These are phyloP conservation scores for Aspergillus cristatus DNA, from an alignment of 495 filamentous ascomycete genomes.

Conservation along the genomic window DNA sequence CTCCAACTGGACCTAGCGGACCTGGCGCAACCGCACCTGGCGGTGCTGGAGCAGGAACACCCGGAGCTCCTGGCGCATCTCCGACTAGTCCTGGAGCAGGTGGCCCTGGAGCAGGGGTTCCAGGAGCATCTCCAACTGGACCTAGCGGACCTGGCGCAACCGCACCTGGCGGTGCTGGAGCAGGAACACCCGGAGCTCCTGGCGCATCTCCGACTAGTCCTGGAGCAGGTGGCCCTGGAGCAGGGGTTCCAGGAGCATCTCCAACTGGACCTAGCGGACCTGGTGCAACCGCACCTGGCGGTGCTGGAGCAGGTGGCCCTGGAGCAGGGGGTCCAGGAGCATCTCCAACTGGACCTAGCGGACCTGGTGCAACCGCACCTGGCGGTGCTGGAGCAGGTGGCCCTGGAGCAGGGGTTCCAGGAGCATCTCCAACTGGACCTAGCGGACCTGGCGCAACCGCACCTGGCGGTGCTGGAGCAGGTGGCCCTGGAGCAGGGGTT, in stretches of 20 bases:
- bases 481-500: too few species aligned
- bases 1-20: not conserved
- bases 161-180: constrained; percentile 1
- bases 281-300: too few species aligned
- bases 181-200: not conserved
- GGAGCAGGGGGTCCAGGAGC: too few species aligned
- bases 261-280: not conserved
- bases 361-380: too few species aligned
- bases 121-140: not conserved
- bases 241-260: too few species aligned
- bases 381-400: too few species aligned
- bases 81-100: constrained; percentile 1
- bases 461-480: too few species aligned
- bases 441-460: too few species aligned
- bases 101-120: not conserved
- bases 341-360: too few species aligned
- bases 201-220: constrained; percentile 1
- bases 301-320: too few species aligned
- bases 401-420: too few species aligned
- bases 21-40: not conserved
- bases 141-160: not conserved
- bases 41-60: not conserved
- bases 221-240: constrained; percentile 1
- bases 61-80: constrained; percentile 1
- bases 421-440: too few species aligned